Percentiles rank a stretch among this genome's conserved stretches.
Conservation (phyloP, 495 filamentous ascomycete genomes). For the Aspergillus leporis region DNA sequence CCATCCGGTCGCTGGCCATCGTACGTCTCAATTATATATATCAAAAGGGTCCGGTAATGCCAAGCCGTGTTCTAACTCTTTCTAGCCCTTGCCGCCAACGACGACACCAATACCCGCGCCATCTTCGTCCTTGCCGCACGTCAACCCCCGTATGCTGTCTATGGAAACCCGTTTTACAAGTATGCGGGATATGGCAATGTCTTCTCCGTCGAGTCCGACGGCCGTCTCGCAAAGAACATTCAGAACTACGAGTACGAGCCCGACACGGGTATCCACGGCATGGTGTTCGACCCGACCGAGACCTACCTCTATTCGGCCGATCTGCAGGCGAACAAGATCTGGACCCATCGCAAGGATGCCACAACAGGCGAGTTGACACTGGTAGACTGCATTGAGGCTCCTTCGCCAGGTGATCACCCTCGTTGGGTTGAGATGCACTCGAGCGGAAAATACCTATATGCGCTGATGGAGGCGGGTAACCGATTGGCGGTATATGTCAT, state of each 20-base stretch:
- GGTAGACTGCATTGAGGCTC: slow-evolving; percentile 70
- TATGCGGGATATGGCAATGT: slow-evolving; percentile 78
- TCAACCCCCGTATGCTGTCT: slow-evolving; percentile 75
- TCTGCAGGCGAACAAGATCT: slow-evolving; percentile 80
- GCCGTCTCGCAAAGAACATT: slow-evolving; percentile 64
- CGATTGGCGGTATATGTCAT: slow-evolving; percentile 76
- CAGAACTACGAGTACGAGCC: slow-evolving; percentile 77
- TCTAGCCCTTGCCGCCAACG: slow-evolving; percentile 63
- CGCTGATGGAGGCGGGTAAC: slow-evolving; percentile 84
- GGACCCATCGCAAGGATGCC: slow-evolving; percentile 74
- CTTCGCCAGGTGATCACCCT: slow-evolving; percentile 69
- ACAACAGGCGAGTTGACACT: slow-evolving; percentile 62
- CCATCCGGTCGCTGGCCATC: slow-evolving; percentile 64
- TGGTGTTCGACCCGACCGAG: slow-evolving; percentile 84
- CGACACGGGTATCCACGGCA: slow-evolving; percentile 80
- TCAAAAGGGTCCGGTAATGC: too few species aligned
- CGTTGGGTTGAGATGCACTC: slow-evolving; percentile 83
- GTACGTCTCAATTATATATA: slow-evolving; percentile 48
- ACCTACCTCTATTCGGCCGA: slow-evolving; percentile 86
- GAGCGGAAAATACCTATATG: slow-evolving; percentile 74
- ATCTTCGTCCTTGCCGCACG: slow-evolving; percentile 82
- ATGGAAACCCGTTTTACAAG: slow-evolving; percentile 85
- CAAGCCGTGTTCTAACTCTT: slow-evolving; percentile 3
- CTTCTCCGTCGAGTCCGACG: slow-evolving; percentile 65
- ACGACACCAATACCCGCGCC: slow-evolving; percentile 76